phyloP scores from a whole-genome alignment of 805 yeast genomes.

The Candida ovalis region DNA sequence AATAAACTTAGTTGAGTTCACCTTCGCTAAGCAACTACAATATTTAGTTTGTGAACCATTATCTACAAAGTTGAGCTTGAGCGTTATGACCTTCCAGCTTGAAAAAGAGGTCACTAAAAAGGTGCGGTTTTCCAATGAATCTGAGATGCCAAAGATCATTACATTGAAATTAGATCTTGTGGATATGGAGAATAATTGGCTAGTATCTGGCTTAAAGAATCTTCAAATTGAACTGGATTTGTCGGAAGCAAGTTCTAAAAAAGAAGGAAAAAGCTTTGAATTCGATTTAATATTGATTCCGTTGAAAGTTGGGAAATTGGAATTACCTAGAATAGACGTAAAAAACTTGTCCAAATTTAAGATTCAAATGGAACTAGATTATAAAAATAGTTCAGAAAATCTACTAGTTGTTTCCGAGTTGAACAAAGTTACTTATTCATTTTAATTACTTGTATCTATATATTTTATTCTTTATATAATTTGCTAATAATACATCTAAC shows the following conservation, averaged over 20 bases:
- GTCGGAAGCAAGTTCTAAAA: slow-evolving; percentile 5
- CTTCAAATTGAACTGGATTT: slow-evolving; percentile 37
- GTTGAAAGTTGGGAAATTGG: slow-evolving; percentile 66
- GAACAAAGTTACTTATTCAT: slow-evolving; percentile 57
- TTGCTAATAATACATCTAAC: background rate
- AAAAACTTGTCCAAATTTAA: slow-evolving; percentile 29
- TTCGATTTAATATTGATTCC: slow-evolving; percentile 61
- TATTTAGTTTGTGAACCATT: slow-evolving; percentile 65
- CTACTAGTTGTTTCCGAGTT: slow-evolving; percentile 68
- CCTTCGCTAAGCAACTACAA: slow-evolving; percentile 37
- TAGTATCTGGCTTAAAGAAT: slow-evolving; percentile 65
- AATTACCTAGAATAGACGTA: slow-evolving; percentile 60
- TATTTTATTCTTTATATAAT: background rate
- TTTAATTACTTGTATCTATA: slow-evolving; percentile 30
- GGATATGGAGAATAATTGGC: slow-evolving; percentile 60
- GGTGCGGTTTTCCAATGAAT: slow-evolving; percentile 26
- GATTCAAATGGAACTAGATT: slow-evolving; percentile 55
- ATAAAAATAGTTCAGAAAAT: slow-evolving; percentile 64
- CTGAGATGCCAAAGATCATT: slow-evolving; percentile 13
- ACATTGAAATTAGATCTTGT: slow-evolving; percentile 23
- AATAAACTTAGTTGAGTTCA: slow-evolving; percentile 54
- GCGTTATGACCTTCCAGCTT: slow-evolving; percentile 18
- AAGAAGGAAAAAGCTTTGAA: slow-evolving; percentile 12
- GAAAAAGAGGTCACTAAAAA: slow-evolving; percentile 23
- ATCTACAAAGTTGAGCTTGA: slow-evolving; percentile 38